phyloP scores from a whole-genome alignment of 768 basidiomycete species.

The Tephrocybe sp. region DNA sequence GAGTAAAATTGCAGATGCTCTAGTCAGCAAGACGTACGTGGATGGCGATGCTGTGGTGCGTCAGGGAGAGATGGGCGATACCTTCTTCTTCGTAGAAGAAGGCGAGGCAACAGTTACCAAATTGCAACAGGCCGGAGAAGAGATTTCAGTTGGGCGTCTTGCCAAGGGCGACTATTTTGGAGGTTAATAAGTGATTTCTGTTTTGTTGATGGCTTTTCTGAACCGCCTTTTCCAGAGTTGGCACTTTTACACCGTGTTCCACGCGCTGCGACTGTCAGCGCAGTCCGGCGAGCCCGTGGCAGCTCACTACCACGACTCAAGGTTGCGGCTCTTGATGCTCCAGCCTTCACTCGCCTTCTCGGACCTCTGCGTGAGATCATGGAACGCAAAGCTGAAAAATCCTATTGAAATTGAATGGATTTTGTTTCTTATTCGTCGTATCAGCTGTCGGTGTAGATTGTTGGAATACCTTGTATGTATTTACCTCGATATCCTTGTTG shows the following conservation, averaged over 20 bases:
- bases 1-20: constrained; percentile 96
- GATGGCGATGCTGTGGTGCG: constrained; percentile 87
- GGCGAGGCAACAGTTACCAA: constrained; percentile 90
- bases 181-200: constrained; percentile 48
- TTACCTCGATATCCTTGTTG: constrained; percentile 6
- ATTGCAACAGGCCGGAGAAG: constrained; percentile 55
- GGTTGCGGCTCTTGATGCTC: constrained; percentile 90
- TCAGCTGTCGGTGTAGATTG: constrained; percentile 4
- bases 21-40: constrained; percentile 76
- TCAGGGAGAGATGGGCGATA: constrained; percentile 94
- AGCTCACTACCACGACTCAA: constrained; percentile 64
- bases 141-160: constrained; percentile 71
- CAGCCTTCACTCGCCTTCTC: constrained; percentile 90
- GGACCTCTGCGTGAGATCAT: constrained; percentile 92
- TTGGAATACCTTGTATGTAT: constrained; percentile 15
- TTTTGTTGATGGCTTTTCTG: not conserved
- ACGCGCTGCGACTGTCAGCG: constrained; percentile 95
- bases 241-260: constrained; percentile 86
- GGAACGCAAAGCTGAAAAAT: constrained; percentile 85
- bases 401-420: constrained; percentile 33
- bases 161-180: constrained; percentile 98
- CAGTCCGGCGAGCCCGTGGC: constrained; percentile 48
- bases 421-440: constrained; percentile 21
- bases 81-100: constrained; percentile 97
- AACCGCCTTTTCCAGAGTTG: constrained; percentile 56